A percentile compares a stretch with the other conserved stretches of the same genome.
Evolutionary conservation across 2,329 filamentous ascomycete genomes (phyloP).

Genomic region (Talaromyces sp.): DNA sequence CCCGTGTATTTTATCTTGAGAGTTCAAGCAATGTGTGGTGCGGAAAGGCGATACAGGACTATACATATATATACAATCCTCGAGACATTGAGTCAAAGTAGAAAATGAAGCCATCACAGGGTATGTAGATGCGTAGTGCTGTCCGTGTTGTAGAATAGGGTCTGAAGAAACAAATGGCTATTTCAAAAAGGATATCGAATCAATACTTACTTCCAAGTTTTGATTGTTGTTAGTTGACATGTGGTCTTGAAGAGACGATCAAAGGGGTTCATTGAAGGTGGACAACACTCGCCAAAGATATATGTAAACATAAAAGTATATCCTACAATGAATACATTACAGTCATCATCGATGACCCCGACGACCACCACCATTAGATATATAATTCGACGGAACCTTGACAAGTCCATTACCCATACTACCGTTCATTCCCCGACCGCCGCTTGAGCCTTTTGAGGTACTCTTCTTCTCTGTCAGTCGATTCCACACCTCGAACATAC

Average conservation of each 20-base stretch:
- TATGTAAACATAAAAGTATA: not conserved
- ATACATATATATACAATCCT: no score
- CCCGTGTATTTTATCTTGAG: no score
- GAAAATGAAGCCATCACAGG: no score
- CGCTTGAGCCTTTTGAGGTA: conserved; percentile 9
- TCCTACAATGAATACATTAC: not conserved
- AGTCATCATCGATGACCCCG: conserved; percentile 11
- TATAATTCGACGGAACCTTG: conserved; percentile 13
- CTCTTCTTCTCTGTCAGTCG: conserved; percentile 55
- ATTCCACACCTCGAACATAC: conserved; percentile 82
- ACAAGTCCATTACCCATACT: conserved; percentile 5
- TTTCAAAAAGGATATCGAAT: no score
- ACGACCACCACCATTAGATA: conserved; percentile 13
- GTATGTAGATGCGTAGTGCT: no score
- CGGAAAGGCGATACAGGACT: no score
- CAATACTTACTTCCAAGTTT: not conserved
- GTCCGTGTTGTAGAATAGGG: no score
- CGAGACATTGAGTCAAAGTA: no score
- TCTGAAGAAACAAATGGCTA: no score
- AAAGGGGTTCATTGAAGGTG: not conserved
- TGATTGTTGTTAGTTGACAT: not conserved
- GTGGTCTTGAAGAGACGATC: not conserved
- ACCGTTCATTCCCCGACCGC: not conserved
- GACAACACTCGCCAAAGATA: not conserved
- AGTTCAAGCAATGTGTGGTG: no score